Base-by-base conservation (phyloP, 1,284 basidiomycete genomes). In the Boletus semigastroideus region DNA sequence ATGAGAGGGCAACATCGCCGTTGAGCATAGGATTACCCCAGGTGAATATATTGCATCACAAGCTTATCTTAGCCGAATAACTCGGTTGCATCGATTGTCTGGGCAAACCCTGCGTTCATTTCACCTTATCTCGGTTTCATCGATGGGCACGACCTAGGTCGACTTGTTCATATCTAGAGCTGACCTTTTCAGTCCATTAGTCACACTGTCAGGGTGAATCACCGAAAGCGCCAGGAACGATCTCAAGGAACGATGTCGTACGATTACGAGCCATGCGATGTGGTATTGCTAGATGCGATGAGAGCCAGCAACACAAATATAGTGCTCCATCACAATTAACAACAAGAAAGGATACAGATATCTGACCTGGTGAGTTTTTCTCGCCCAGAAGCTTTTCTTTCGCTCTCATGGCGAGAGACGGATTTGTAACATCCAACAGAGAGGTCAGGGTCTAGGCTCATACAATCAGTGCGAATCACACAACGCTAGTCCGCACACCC, bases 301-400 rank as follows among this genome's bases (percentile, higher is more conserved):
- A 65, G 60, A 65, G 48, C 42, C 37, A 48, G 42, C 39, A 50
- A 28, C 46, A 68, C 54, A 65, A 66, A 64, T 68, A 46, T 67
- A 46, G 64, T 40, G 50, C 40, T 51, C 39, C 58, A 63, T 68
- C 60, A 63, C 60, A 67, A 64, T 68, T 68, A 63, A 61, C 56
- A 59, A 61, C 65, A 19, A 63, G 60, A 67, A 67, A 53, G 65
- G 62, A 64, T 60, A 60, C 52, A 46, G 55, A 31, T 58, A 53
- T 42, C 19, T 40, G 46, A 33, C 51, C 42, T 48, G 51, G 61
- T 60, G 53, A 57, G 61, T 50, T 56, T 48, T 44, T 54, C 52
- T 49, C 40, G 14, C 33, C 27, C 5, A 31, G 46, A 43, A 41
- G 36, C 19, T 14, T 47, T 25, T 42, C 47, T 31, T 49, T 43